A percentile compares a stretch with the other conserved stretches of the same genome.
These are phyloP conservation scores for Pseudotulostoma volvatum DNA, from an alignment of 495 filamentous ascomycete species.

Conservation along the genomic window DNA sequence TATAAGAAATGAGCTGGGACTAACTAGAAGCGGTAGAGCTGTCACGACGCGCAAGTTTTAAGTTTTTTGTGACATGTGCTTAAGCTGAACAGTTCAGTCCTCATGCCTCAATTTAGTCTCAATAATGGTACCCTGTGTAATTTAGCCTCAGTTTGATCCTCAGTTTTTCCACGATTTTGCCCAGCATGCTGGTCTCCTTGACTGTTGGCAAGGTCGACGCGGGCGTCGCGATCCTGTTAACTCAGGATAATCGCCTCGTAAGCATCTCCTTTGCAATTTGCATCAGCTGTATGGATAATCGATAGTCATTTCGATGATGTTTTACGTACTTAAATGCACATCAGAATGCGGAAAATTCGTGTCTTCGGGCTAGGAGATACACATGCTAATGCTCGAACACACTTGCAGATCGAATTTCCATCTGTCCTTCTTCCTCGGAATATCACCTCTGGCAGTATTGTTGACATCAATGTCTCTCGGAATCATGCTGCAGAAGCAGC, in stretches of 20 bases:
- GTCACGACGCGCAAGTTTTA: no score
- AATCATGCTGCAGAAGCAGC: conserved; percentile 63
- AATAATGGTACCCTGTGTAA: no score
- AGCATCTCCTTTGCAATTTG: conserved; percentile 16
- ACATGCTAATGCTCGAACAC: neutral
- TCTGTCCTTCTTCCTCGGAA: conserved; percentile 91
- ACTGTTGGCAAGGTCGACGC: conserved; percentile 99
- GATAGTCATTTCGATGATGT: no score
- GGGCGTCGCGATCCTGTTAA: conserved; percentile 90
- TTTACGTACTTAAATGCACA: no score
- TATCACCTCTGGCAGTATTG: conserved; percentile 87
- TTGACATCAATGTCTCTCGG: conserved; percentile 90
- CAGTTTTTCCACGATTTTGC: conserved; percentile 29
- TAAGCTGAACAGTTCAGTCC: no score
- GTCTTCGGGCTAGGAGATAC: conserved; percentile 3
- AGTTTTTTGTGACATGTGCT: no score
- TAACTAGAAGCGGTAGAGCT: no score
- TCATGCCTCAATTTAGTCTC: no score
- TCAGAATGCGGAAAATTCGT: no score
- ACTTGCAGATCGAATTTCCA: conserved; percentile 82
- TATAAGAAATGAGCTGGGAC: no score
- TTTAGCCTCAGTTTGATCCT: neutral
- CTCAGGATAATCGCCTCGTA: conserved; percentile 93
- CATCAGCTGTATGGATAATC: conserved; percentile 6
- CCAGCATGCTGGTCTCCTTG: conserved; percentile 81